Conservation (phyloP, 352 stramenopile species). For the Pythium brachiatum region DNA sequence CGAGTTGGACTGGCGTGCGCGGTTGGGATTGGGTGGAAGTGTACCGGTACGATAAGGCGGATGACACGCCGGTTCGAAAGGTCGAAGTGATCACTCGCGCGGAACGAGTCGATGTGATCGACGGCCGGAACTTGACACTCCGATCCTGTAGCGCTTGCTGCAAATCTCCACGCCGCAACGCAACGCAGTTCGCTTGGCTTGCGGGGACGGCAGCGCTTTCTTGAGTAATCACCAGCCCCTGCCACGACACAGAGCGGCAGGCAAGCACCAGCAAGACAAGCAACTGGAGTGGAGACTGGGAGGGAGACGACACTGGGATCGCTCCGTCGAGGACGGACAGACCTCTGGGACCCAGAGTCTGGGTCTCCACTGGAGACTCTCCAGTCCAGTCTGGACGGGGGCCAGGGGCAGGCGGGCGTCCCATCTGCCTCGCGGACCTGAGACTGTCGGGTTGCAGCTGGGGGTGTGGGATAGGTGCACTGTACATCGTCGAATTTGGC, state of each 20-base stretch:
- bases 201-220: slow-evolving; percentile 3
- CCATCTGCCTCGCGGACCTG: background rate
- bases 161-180: background rate
- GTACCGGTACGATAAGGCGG: background rate
- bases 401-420: background rate
- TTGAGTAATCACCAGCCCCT: slow-evolving; percentile 6
- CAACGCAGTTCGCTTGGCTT: background rate
- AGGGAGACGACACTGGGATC: too few relatives aligned
- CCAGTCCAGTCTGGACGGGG: too few relatives aligned
- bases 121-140: too few relatives aligned
- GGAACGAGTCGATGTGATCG: too few relatives aligned
- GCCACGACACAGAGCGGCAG: slow-evolving; percentile 35
- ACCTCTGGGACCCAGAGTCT: too few relatives aligned
- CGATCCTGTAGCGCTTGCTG: too few relatives aligned
- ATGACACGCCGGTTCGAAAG: background rate
- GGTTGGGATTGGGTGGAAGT: background rate
- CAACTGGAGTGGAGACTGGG: slow-evolving; percentile 19
- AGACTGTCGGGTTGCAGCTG: background rate
- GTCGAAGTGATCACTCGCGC: slow-evolving; percentile 1
- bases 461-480: background rate
- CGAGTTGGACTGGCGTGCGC: too few relatives aligned
- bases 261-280: slow-evolving; percentile 56
- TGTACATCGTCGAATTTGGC: background rate
- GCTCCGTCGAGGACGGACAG: too few relatives aligned
- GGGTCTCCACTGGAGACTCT: too few relatives aligned